Conservation (phyloP, 2,329 filamentous ascomycete genomes). For the Conoideocrella luteorostrata region DNA sequence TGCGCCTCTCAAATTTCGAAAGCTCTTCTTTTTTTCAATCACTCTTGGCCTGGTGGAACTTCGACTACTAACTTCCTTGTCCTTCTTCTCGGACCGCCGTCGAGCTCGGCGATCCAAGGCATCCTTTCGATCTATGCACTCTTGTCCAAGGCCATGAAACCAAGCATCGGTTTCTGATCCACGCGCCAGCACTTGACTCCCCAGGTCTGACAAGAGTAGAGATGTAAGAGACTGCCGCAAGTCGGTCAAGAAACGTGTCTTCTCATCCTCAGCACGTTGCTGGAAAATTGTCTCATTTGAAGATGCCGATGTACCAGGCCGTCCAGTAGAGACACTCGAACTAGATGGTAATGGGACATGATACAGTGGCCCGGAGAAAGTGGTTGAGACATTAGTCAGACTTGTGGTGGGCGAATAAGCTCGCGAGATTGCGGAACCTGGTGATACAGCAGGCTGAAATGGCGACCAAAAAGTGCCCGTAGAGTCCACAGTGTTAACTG, state of each 20-base stretch:
- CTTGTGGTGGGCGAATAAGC: slow-evolving; percentile 58
- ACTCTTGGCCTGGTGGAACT: slow-evolving; percentile 43
- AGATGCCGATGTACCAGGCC: slow-evolving; percentile 60
- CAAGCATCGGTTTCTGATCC: slow-evolving; percentile 91
- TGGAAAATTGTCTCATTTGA: slow-evolving; percentile 62
- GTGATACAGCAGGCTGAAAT: slow-evolving; percentile 63
- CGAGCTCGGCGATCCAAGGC: slow-evolving; percentile 43
- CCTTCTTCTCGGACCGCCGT: slow-evolving; percentile 32
- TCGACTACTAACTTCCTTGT: slow-evolving; percentile 33
- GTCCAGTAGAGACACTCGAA: slow-evolving; percentile 41
- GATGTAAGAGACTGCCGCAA: slow-evolving; percentile 76
- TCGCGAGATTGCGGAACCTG: slow-evolving; percentile 52
- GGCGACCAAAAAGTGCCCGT: slow-evolving; percentile 84
- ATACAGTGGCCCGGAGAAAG: slow-evolving; percentile 38
- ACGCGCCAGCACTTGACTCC: slow-evolving; percentile 75
- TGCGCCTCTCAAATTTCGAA: slow-evolving; percentile 53
- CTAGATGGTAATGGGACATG: slow-evolving; percentile 37
- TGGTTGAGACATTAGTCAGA: slow-evolving; percentile 48
- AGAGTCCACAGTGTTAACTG: slow-evolving; percentile 66
- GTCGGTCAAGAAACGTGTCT: slow-evolving; percentile 69
- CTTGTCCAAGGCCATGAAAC: slow-evolving; percentile 64
- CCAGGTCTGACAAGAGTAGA: slow-evolving; percentile 81
- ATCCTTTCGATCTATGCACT: slow-evolving; percentile 58
- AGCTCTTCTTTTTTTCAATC: slow-evolving; percentile 62
- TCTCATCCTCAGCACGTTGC: slow-evolving; percentile 58